Evolutionary conservation across 805 yeast genomes (phyloP), one percentile per base, ranked within the genome.

Genomic region (Starmerella asiatica): DNA sequence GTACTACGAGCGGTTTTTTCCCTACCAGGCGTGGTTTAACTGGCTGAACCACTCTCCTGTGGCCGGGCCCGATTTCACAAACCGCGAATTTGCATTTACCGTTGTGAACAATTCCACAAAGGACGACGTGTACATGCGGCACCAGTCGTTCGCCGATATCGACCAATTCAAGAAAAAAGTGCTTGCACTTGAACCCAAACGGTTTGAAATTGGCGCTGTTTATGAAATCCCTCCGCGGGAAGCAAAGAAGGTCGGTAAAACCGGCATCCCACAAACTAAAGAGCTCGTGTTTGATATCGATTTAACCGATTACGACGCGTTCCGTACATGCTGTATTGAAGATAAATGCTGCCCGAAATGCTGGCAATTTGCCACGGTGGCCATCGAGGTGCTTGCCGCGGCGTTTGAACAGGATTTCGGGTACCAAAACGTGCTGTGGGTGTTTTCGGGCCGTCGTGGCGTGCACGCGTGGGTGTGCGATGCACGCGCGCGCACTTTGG

Each of bases 401-500:
- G 79, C 93, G 0, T 65, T 91, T 38, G 63, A 73, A 38, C 84
- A 83, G 37, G 97, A 88, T 59, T 91, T 91, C 60, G 97, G 95
- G 1, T 86, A 82, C 58, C 63, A 75, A 44, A 77, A 83, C 58
- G 65, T 84, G 55, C 66, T 91, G 36, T 91, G 97, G 97, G 94
- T 88, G 4, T 91, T 83, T 56, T 84, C 95, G 1, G 98, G 98
- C 34, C 79, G 98, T 67, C 81, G 98, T 71, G 98, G 98, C 59
- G 94, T 93, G 14, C 98, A 91, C 67, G 93, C 97, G 54, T 91
- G 98, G 98, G 70, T 91, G 19, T 81, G 94, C 59, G 98, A 91
- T 56, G 61, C 70, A 40, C 64, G 86, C 35, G 95, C 96, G 1
- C 64, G 96, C 41, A 52, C 57, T 1, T 59, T 91, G 45, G 79